These are phyloP conservation scores for Ogataea polymorpha DNA, from an alignment of 805 yeast genomes.

Conservation along the genomic window DNA sequence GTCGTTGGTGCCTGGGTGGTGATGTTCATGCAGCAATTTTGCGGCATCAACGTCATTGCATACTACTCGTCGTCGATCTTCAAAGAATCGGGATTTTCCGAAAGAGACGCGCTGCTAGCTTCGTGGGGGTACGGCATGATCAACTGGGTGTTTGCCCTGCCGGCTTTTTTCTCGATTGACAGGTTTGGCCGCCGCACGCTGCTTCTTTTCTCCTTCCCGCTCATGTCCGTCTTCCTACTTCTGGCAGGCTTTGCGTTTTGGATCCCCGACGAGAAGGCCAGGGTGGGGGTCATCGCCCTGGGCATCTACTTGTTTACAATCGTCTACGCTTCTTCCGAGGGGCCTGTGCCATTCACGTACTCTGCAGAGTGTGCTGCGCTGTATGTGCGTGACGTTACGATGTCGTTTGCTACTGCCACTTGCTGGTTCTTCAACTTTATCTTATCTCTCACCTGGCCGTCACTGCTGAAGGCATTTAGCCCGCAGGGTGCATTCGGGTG, in stretches of 20 bases:
- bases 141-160: conserved; percentile 76
- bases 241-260: conserved; percentile 71
- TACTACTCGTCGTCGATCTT: conserved; percentile 80
- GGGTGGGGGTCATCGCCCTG: conserved; percentile 63
- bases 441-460: conserved; percentile 77
- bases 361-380: conserved; percentile 83
- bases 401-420: conserved; percentile 74
- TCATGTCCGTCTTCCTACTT: conserved; percentile 58
- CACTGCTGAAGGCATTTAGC: conserved; percentile 59
- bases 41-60: conserved; percentile 87
- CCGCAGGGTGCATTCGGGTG: conserved; percentile 87
- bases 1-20: conserved; percentile 75
- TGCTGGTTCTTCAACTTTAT: conserved; percentile 73
- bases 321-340: conserved; percentile 81
- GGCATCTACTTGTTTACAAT: conserved; percentile 74
- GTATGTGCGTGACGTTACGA: conserved; percentile 75
- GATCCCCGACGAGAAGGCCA: conserved; percentile 51
- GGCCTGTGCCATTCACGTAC: conserved; percentile 87
- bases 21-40: conserved; percentile 89
- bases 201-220: conserved; percentile 57
- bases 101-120: conserved; percentile 64
- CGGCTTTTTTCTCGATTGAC: conserved; percentile 79
- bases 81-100: conserved; percentile 60
- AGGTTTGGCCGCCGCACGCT: conserved; percentile 68
- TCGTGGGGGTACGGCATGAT: conserved; percentile 86